Base-by-base conservation (phyloP, 768 basidiomycete genomes). In the Gloeopeniophorella convolvens region DNA sequence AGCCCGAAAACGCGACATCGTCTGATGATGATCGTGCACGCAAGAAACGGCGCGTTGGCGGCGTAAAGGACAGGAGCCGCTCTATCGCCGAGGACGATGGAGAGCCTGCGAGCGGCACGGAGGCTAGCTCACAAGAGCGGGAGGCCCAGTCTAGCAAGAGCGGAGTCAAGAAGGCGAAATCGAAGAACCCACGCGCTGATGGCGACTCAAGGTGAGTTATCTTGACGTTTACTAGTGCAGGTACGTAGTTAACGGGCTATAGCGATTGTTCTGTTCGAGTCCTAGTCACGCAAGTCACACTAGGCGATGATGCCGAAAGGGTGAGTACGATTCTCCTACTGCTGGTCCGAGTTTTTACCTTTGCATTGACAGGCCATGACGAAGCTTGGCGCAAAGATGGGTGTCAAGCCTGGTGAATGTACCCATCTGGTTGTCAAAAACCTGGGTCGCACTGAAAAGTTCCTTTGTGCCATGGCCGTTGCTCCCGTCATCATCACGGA, bases 371-470 rank as follows among this genome's bases (percentile, higher is more conserved):
- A 92, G 90, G 67, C 66, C 3, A 64, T 94, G 30, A 66, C 63
- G 1, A 80, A 77, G 59, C 64, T 93, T 0, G 91, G 90, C 0
- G 82, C 78, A 7, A 80, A 76, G 55, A 69, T 82, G 50, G 79
- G 80, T 7, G 72, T 74, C 2, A 75, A 79, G 28, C 72, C 84
- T 0, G 60, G 65, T 1, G 81, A 89, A 46, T 89, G 85, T 59
- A 95, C 90, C 0, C 89, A 94, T 66, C 73, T 96, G 11, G 65
- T 95, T 40, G 78, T 80, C 9, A 77, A 75, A 28, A 70, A 72
- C 23, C 70, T 94, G 21, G 79, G 83, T 5, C 78, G 92, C 4
- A 95, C 93, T 1, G 87, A 92, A 62, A 96, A 95, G 64, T 86
- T 95, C 62, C 71, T 96, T 0, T 82, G 81, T 58, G 89, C 88